Evolutionary conservation across 768 basidiomycete genomes (phyloP), one percentile per base, ranked within the genome.

Genomic region (Macrolepiota fuliginosa): DNA sequence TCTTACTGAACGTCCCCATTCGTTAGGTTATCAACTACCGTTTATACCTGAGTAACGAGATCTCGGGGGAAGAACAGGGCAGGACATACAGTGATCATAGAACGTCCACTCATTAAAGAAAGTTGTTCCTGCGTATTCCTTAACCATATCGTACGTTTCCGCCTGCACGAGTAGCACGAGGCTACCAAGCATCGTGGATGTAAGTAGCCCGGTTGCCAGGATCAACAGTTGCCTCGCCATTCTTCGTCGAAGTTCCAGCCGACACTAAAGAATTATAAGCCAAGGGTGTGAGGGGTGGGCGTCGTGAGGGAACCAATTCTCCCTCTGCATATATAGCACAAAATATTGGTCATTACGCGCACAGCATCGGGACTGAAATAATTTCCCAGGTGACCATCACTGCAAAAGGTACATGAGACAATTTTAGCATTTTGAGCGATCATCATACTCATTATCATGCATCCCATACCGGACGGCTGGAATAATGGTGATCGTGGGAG

Each of bases 61-160:
- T 10, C 17, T 3, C 3, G 9, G 15, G 13, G 39, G 29, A n/a
- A 29, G 40, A 60, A 36, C 10, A n/a, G 13, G 3, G n/a, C 58
- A 27, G 25, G 29, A 74, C 81, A 61, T 63, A 84, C 87, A 82
- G 63, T 83, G 64, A 52, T 82, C 76, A 63, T 84, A 90, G 68
- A 85, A 89, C n/a, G 76, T 73, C 88, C 88, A 90, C 11, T 78
- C 80, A 56, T 90, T 74, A 64, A 90, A 90, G 71, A 91, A 90
- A 5, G 69, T 77, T n/a, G 77, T 68, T 1, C 89, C 88, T 3
- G 80, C 67, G 71, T 86, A 89, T 58, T 83, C 80, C 66, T 81
- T 81, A 24, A 81, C 79, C 53, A 87, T 70, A 56, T 79, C 71
- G 71, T 90, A 88, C 12, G 61, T 67, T 49, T 65, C 67, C 19